A percentile compares a stretch with the other conserved stretches of the same genome.
These are phyloP conservation scores for Pyronema omphalodes DNA, from an alignment of 495 filamentous ascomycete species.

Conservation along the genomic window DNA sequence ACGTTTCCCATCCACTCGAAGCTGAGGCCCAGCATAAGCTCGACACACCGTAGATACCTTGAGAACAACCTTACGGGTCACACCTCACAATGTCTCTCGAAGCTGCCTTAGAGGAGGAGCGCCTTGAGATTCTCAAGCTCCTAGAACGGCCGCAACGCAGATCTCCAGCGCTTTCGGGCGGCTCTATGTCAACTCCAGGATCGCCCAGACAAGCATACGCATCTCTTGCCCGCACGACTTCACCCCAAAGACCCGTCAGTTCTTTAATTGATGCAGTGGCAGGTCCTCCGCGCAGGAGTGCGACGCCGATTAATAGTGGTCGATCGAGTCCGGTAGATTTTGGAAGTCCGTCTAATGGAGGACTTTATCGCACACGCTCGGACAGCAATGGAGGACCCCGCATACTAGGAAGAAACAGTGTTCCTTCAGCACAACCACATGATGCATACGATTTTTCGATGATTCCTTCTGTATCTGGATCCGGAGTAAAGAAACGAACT, in stretches of 20 bases:
- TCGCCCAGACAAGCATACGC: constrained; percentile 32
- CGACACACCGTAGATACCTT: too few relatives aligned
- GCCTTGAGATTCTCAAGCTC: constrained; percentile 47
- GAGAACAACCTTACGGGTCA: neutral
- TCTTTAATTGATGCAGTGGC: constrained; percentile 19
- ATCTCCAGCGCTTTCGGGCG: constrained; percentile 28
- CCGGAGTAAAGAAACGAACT: constrained; percentile 1
- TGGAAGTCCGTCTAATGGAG: neutral
- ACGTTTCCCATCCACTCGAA: too few relatives aligned
- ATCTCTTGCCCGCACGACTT: constrained; percentile 33
- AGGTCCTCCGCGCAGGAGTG: neutral
- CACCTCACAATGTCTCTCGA: constrained; percentile 40
- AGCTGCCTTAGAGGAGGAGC: constrained; percentile 53
- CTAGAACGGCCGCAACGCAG: constrained; percentile 31
- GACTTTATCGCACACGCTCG: neutral
- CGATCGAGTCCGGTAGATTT: neutral
- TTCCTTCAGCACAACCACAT: constrained; percentile 11
- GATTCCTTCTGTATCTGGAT: constrained; percentile 10
- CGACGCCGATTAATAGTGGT: neutral
- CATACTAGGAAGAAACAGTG: constrained; percentile 10
- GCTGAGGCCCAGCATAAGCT: too few relatives aligned
- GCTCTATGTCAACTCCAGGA: constrained; percentile 29
- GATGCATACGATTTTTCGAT: constrained; percentile 19
- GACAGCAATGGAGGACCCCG: constrained; percentile 13
- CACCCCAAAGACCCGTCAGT: constrained; percentile 22